Evolutionary conservation across 306 rosid species (phyloP), one percentile per base, ranked within the genome.

Genomic region (Clitoria ternatea): DNA sequence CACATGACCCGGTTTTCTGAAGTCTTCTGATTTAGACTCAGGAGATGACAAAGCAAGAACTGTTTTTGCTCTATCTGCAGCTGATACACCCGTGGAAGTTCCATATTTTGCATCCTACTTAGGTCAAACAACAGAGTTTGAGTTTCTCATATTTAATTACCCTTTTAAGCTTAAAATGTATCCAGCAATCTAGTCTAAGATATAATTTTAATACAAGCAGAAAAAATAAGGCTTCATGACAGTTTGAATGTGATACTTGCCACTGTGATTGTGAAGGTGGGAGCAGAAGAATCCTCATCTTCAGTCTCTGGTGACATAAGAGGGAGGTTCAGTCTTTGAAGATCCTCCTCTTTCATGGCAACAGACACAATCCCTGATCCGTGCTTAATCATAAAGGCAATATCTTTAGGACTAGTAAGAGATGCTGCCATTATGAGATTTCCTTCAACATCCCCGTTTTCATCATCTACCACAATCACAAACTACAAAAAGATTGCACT

Each of bases 381-480:
- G 2, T 90, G 92, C 57, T 70, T 88, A 26, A 90, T 75, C 90
- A 92, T 83, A 69, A 86, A 88, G n/a, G 92, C 88, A 7, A 86
- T 17, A 24, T 85, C 73, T 50, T 72, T 69, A 0, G 84, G 75
- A 82, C 77, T 85, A 33, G 86, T 75, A 11, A 77, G 83, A 61
- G 87, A 83, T 9, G 98, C 96, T 9, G 91, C 88, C 96, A 82
- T 83, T 18, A 86, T 55, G 32, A 90, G 84, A 77, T 92, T 90
- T 60, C 98, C 98, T 85, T 92, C 92, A 15, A 81, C 11, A 9
- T 83, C 77, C 2, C 69, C 83, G 62, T 73, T 90, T 79, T 92
- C 96, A 80, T 88, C 96, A 69, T 90, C 98, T 65, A 92, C 90
- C n/a, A 90, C 89, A 50, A 90, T 82, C 81, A 88, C 92, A 86